These are phyloP conservation scores for Scheffersomyces stipitis DNA, from an alignment of 805 yeast species.

Conservation along the genomic window DNA sequence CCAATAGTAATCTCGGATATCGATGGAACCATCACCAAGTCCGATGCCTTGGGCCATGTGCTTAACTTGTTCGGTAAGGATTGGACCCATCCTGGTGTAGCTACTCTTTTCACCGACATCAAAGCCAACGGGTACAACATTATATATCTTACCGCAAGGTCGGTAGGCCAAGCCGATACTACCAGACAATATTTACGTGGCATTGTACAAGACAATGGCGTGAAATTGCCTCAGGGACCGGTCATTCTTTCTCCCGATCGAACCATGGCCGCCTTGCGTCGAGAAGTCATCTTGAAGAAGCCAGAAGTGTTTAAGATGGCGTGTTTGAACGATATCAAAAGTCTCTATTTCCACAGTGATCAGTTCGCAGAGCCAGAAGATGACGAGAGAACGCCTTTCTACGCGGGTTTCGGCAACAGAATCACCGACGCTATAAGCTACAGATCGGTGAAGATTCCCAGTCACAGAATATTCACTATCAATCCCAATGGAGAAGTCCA, in stretches of 20 bases:
- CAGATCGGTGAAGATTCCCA: slow-evolving; percentile 89
- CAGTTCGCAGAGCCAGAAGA: slow-evolving; percentile 20
- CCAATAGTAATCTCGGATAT: slow-evolving; percentile 97
- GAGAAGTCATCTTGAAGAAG: slow-evolving; percentile 90
- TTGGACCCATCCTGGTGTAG: slow-evolving; percentile 98
- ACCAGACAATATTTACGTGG: slow-evolving; percentile 82
- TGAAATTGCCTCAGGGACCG: slow-evolving; percentile 81
- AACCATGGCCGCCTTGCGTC: slow-evolving; percentile 88
- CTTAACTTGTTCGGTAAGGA: slow-evolving; percentile 91
- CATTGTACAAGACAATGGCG: slow-evolving; percentile 71
- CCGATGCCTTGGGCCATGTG: slow-evolving; percentile 96
- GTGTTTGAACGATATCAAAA: slow-evolving; percentile 81
- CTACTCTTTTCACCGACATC: slow-evolving; percentile 87
- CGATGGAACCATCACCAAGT: slow-evolving; percentile 96
- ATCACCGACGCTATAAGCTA: slow-evolving; percentile 96
- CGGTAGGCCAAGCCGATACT: slow-evolving; percentile 92
- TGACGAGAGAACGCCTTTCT: slow-evolving; percentile 74
- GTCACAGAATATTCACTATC: slow-evolving; percentile 91
- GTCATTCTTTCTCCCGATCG: slow-evolving; percentile 94
- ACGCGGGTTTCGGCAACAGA: slow-evolving; percentile 96
- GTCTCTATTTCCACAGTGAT: slow-evolving; percentile 50
- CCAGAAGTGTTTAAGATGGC: slow-evolving; percentile 99
- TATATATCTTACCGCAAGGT: slow-evolving; percentile 89
- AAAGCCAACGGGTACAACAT: slow-evolving; percentile 85
- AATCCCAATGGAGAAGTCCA: slow-evolving; percentile 97